Conservation (phyloP, 495 filamentous ascomycete species). For the Amphirosellinia nigrospora region DNA sequence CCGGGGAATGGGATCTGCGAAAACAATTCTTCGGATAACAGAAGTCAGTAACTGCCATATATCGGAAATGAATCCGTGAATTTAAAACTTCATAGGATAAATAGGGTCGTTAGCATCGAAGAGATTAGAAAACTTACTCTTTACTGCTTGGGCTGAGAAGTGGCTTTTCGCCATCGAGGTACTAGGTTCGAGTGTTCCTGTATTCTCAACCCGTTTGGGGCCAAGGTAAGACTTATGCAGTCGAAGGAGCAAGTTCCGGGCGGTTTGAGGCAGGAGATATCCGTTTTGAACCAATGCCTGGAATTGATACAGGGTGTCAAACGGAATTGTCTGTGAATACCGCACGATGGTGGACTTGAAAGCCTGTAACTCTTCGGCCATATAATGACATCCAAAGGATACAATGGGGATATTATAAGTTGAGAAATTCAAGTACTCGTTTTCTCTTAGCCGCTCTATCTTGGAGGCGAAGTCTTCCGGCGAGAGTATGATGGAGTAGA, state of each 20-base stretch:
- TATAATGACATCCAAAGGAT: constrained; percentile 21
- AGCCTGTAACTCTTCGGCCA: constrained; percentile 24
- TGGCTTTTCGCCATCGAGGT: constrained; percentile 15
- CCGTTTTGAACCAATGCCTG: constrained; percentile 60
- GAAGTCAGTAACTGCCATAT: neutral
- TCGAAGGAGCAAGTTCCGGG: constrained; percentile 45
- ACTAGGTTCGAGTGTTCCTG: neutral
- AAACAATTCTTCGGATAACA: constrained; percentile 39
- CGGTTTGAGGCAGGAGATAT: constrained; percentile 54
- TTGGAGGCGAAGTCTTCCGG: constrained; percentile 28
- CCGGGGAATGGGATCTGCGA: constrained; percentile 55
- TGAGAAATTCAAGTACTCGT: constrained; percentile 35
- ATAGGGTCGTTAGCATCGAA: neutral
- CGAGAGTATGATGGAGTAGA: constrained; percentile 34
- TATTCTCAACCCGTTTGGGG: constrained; percentile 24
- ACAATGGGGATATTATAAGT: constrained; percentile 29
- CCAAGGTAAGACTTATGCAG: constrained; percentile 5
- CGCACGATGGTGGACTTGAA: constrained; percentile 31
- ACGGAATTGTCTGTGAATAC: constrained; percentile 34
- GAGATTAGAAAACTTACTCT: constrained; percentile 30
- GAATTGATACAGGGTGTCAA: constrained; percentile 53
- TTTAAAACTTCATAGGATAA: neutral
- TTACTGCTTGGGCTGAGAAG: constrained; percentile 53
- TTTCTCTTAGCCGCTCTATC: constrained; percentile 32
- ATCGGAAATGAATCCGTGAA: neutral